Evolutionary conservation across 345 rosid species (phyloP).

Genomic region (Linum usitatissimum): DNA sequence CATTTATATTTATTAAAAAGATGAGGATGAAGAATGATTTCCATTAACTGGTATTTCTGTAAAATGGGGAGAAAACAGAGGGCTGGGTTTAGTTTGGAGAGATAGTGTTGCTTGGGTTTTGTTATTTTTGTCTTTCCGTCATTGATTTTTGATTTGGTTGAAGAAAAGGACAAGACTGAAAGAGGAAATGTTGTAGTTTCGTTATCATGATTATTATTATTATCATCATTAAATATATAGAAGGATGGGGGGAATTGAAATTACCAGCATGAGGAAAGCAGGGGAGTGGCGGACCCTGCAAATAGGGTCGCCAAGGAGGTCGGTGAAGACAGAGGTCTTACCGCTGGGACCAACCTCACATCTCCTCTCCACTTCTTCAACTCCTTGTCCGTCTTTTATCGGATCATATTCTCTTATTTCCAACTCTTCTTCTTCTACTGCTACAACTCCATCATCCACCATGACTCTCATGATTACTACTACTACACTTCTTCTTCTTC

Average conservation of each 20-base stretch:
- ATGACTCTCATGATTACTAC: neutral
- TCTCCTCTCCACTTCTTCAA: conserved; percentile 67
- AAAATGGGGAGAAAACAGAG: too few relatives aligned
- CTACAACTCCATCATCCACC: conserved; percentile 12
- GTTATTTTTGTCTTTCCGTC: too few relatives aligned
- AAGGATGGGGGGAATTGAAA: neutral
- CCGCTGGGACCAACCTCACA: conserved; percentile 87
- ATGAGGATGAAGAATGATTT: neutral
- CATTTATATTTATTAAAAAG: neutral
- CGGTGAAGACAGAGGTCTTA: conserved; percentile 71
- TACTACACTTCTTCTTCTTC: too few relatives aligned
- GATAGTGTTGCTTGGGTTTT: too few relatives aligned
- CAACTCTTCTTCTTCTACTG: conserved; percentile 15
- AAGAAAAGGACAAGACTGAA: too few relatives aligned
- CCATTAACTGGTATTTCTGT: too few relatives aligned
- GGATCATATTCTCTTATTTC: conserved; percentile 68
- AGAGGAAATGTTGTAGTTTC: too few relatives aligned
- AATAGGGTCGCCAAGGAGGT: conserved; percentile 94
- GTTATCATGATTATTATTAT: too few relatives aligned
- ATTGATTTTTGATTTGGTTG: too few relatives aligned
- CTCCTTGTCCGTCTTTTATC: conserved; percentile 39
- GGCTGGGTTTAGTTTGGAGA: too few relatives aligned
- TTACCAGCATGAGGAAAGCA: conserved; percentile 92
- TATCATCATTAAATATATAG: neutral
- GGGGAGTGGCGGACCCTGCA: conserved; percentile 99